Percentiles rank a stretch among this genome's conserved stretches.
Evolutionary conservation across 106 monocot genomes (phyloP).

Genomic region (Gastrodia elata): DNA sequence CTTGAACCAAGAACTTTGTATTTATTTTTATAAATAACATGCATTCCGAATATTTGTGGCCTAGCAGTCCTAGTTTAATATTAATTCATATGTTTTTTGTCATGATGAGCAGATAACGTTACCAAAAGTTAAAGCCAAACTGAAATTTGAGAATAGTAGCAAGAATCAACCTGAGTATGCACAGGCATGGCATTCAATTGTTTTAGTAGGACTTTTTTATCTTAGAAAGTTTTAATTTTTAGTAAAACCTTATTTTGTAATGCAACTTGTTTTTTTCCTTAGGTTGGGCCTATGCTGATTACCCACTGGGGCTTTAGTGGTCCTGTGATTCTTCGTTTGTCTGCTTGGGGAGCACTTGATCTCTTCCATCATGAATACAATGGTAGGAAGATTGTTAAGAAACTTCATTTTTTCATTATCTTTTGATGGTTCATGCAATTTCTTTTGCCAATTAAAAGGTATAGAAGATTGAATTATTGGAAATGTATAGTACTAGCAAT

Average conservation of each 20-base stretch:
- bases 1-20: no score
- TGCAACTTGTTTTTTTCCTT: constrained; percentile 1
- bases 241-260: background rate
- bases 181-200: constrained; percentile 37
- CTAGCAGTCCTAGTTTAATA: no score
- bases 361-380: constrained; percentile 57
- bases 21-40: no score
- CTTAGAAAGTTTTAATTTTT: no score
- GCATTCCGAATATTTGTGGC: no score
- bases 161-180: constrained; percentile 55
- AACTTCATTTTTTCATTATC: background rate
- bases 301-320: constrained; percentile 99
- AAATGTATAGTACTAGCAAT: background rate
- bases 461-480: background rate
- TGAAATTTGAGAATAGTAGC: constrained; percentile 42
- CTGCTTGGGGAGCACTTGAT: constrained; percentile 96
- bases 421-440: background rate
- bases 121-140: constrained; percentile 70
- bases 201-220: constrained; percentile 5
- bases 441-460: background rate
- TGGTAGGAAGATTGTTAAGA: constrained; percentile 32
- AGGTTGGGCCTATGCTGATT: constrained; percentile 84
- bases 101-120: constrained; percentile 60
- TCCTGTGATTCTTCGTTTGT: constrained; percentile 86
- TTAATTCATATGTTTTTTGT: no score